Conservation (phyloP, 441 rosid genomes). For the Pelargonium exstipulatum region DNA sequence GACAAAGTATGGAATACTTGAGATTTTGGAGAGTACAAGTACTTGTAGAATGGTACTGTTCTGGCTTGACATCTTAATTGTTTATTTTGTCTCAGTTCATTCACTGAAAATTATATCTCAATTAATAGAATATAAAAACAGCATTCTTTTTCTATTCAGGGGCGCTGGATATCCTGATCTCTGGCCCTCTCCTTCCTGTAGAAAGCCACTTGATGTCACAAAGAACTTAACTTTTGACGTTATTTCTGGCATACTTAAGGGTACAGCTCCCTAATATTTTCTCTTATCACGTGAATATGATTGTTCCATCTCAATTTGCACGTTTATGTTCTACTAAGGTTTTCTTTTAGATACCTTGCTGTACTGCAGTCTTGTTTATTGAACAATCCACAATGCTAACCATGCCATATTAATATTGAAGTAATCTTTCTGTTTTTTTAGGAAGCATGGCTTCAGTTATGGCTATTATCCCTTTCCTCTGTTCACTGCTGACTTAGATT, state of each 20-base stretch:
- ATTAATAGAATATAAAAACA: constrained; percentile 16
- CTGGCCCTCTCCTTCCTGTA: constrained; percentile 84
- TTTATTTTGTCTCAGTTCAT: neutral
- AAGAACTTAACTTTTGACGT: constrained; percentile 77
- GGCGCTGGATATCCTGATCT: constrained; percentile 86
- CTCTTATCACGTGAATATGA: neutral
- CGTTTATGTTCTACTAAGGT: neutral
- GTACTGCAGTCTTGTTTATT: neutral
- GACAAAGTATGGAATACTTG: neutral
- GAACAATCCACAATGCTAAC: neutral
- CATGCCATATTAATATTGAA: neutral
- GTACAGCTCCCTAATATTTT: constrained; percentile 33
- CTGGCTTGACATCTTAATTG: constrained; percentile 2
- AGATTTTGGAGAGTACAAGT: neutral
- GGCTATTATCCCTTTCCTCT: constrained; percentile 3
- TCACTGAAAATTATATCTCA: neutral
- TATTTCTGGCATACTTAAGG: constrained; percentile 75
- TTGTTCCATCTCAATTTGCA: neutral
- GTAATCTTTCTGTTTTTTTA: neutral
- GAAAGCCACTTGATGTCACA: constrained; percentile 94
- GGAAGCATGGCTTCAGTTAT: neutral
- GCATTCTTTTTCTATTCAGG: constrained; percentile 45
- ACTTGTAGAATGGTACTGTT: neutral
- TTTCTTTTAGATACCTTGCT: neutral
- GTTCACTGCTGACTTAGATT: constrained; percentile 13